Percentiles rank a stretch among this genome's conserved stretches.
phyloP scores from a whole-genome alignment of 148 eudicot species.

The Nepenthes gracilis region DNA sequence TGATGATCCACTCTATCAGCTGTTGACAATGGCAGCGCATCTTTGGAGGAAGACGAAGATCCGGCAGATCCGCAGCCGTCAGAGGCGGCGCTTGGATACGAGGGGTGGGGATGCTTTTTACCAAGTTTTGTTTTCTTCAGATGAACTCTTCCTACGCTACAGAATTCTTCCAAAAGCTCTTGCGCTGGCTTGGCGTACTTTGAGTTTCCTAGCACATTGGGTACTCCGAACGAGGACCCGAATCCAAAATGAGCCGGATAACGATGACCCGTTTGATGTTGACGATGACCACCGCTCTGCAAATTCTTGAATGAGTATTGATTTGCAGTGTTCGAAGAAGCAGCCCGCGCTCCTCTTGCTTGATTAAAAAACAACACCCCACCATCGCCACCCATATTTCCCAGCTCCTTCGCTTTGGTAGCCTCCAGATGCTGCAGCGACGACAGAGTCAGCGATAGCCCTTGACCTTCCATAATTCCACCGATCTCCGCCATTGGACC shows the following conservation, averaged over 20 bases:
- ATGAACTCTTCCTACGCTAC: slow-evolving; percentile 73
- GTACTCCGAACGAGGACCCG: slow-evolving; percentile 43
- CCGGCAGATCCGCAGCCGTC: neutral
- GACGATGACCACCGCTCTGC: neutral
- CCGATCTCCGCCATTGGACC: slow-evolving; percentile 6
- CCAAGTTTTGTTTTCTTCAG: slow-evolving; percentile 41
- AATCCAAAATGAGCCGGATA: slow-evolving; percentile 36
- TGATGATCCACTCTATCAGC: slow-evolving; percentile 82
- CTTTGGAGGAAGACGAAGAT: slow-evolving; percentile 28
- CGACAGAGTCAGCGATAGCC: slow-evolving; percentile 58
- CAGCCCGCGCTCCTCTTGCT: slow-evolving; percentile 12
- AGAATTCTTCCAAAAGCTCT: slow-evolving; percentile 73
- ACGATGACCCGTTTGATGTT: neutral
- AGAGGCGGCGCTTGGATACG: neutral
- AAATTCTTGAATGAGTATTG: neutral
- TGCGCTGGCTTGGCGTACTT: slow-evolving; percentile 70
- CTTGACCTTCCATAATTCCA: slow-evolving; percentile 39
- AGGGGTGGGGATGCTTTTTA: neutral
- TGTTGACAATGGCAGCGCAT: slow-evolving; percentile 52
- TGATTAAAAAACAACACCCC: slow-evolving; percentile 51
- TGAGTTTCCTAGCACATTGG: slow-evolving; percentile 55
- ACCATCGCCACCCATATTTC: slow-evolving; percentile 19
- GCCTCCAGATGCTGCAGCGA: slow-evolving; percentile 49
- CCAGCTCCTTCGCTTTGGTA: slow-evolving; percentile 45
- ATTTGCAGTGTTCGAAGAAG: slow-evolving; percentile 1